These are phyloP conservation scores for Fusarium praegraminearum DNA, from an alignment of 2,329 filamentous ascomycete species.

Conservation along the genomic window DNA sequence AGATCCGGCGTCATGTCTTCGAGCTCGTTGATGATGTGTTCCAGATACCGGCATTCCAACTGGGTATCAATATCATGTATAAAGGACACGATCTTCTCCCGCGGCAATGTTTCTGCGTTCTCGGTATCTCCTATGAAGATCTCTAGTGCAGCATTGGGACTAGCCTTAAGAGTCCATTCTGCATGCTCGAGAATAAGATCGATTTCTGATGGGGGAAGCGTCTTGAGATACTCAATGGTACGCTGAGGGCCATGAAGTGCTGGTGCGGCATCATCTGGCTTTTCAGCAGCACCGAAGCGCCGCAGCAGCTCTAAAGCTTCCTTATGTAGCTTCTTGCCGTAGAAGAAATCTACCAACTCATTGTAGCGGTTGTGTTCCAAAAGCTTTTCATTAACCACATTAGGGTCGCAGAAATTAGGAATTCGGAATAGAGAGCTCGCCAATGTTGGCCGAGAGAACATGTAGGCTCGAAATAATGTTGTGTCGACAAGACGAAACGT, in stretches of 20 bases:
- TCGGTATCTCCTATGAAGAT: constrained; percentile 93
- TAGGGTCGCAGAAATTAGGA: constrained; percentile 95
- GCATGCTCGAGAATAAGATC: constrained; percentile 93
- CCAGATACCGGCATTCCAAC: constrained; percentile 85
- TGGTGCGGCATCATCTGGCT: constrained; percentile 63
- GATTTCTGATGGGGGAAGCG: constrained; percentile 85
- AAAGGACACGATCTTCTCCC: constrained; percentile 80
- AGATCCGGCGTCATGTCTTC: constrained; percentile 87
- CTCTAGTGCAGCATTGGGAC: constrained; percentile 85
- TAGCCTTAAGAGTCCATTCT: constrained; percentile 82
- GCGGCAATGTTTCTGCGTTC: constrained; percentile 90
- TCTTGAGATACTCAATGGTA: constrained; percentile 91
- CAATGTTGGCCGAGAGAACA: constrained; percentile 88
- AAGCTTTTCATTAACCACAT: constrained; percentile 92
- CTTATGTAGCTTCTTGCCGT: constrained; percentile 92
- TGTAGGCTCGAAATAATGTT: constrained; percentile 92
- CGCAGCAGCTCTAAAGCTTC: constrained; percentile 85
- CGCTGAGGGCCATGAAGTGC: constrained; percentile 82
- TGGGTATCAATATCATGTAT: constrained; percentile 75
- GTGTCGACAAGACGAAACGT: constrained; percentile 92
- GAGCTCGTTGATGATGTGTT: constrained; percentile 90
- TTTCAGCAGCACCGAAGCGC: constrained; percentile 77
- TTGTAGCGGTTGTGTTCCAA: constrained; percentile 90
- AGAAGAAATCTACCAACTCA: constrained; percentile 96
- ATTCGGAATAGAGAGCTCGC: constrained; percentile 93